Evolutionary conservation across 106 monocot species (phyloP).

Genomic region (Narthecium ossifragum): DNA sequence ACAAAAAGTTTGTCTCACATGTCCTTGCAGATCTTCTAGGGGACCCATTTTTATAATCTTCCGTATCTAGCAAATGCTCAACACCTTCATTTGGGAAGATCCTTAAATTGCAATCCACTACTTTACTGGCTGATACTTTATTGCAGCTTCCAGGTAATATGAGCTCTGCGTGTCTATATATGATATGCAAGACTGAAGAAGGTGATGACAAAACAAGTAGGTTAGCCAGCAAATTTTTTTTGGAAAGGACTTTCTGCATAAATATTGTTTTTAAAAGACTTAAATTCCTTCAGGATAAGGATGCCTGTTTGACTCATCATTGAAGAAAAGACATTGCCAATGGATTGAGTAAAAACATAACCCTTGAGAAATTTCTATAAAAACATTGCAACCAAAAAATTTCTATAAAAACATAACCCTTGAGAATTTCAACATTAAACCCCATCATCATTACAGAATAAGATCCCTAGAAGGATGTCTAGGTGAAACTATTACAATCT

Average conservation of each 20-base stretch:
- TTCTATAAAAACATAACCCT: too few species aligned
- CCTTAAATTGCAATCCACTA: slow-evolving; percentile 6
- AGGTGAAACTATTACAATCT: too few species aligned
- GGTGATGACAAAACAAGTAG: slow-evolving; percentile 14
- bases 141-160: slow-evolving; percentile 14
- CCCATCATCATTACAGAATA: too few species aligned
- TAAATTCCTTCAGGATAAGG: slow-evolving; percentile 10
- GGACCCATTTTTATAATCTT: background rate
- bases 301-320: slow-evolving; percentile 12
- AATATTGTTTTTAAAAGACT: too few species aligned
- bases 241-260: slow-evolving; percentile 3
- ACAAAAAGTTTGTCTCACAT: slow-evolving; percentile 1
- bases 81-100: background rate
- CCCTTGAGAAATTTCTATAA: too few species aligned
- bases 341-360: too few species aligned
- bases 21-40: slow-evolving; percentile 6
- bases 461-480: too few species aligned
- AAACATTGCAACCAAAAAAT: too few species aligned
- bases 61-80: slow-evolving; percentile 1
- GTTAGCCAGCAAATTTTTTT: slow-evolving; percentile 6
- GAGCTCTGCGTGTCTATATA: slow-evolving; percentile 25
- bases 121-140: background rate
- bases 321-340: slow-evolving; percentile 8
- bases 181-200: slow-evolving; percentile 31
- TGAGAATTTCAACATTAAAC: too few species aligned